Percentiles rank a stretch among this genome's conserved stretches.
These are phyloP conservation scores for Meira miltonrushii DNA, from an alignment of 1,284 basidiomycete species.

Conservation along the genomic window DNA sequence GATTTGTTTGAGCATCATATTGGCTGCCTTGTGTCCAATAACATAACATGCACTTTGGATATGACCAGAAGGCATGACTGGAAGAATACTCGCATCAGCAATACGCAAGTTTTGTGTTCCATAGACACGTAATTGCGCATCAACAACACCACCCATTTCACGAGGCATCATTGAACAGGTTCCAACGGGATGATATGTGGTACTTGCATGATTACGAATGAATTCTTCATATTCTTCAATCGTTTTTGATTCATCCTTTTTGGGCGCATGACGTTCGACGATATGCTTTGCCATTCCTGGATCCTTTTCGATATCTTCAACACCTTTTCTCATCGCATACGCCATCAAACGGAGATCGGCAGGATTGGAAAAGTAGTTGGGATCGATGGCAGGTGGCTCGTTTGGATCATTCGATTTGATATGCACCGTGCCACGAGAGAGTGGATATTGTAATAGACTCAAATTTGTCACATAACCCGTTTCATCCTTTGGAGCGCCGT, in stretches of 20 bases:
- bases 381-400: background rate
- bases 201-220: conserved; percentile 47
- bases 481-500: conserved; percentile 24
- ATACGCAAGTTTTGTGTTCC: conserved; percentile 41
- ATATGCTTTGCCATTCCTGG: background rate
- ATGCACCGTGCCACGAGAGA: conserved; percentile 36
- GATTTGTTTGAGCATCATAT: no score
- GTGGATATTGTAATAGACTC: conserved; percentile 31
- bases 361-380: conserved; percentile 17
- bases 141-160: conserved; percentile 59
- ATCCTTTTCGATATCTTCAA: conserved; percentile 19
- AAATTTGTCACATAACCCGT: conserved; percentile 38
- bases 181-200: conserved; percentile 58
- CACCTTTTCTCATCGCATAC: conserved; percentile 15
- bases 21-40: background rate
- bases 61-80: conserved; percentile 19
- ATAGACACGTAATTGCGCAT: conserved; percentile 50
- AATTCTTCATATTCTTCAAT: conserved; percentile 57
- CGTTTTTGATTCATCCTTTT: conserved; percentile 60
- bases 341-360: conserved; percentile 37
- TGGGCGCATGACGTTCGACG: conserved; percentile 47
- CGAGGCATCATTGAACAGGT: conserved; percentile 63
- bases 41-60: conserved; percentile 2
- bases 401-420: conserved; percentile 8
- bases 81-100: conserved; percentile 38